Evolutionary conservation across 805 yeast genomes (phyloP).

Genomic region (Ogataea sp.): DNA sequence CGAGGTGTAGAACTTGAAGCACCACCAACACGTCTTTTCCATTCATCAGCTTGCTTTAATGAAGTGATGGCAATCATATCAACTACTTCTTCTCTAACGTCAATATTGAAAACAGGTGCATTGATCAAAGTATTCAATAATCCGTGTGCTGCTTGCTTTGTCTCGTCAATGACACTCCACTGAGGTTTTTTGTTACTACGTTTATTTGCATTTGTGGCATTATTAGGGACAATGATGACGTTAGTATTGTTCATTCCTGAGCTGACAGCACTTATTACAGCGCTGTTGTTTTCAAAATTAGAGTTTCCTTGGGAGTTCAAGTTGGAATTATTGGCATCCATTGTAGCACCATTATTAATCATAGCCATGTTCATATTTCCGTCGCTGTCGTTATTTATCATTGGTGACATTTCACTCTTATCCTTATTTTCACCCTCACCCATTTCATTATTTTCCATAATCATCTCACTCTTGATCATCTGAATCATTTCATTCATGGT

Average conservation of each 20-base stretch:
- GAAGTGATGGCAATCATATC: slow-evolving; percentile 78
- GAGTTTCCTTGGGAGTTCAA: too few relatives aligned
- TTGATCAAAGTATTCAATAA: slow-evolving; percentile 46
- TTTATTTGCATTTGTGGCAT: slow-evolving; percentile 71
- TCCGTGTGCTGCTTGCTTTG: slow-evolving; percentile 50
- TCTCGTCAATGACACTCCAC: slow-evolving; percentile 69
- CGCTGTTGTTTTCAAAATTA: too few relatives aligned
- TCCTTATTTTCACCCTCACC: not conserved
- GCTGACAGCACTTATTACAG: not conserved
- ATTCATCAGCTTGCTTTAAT: slow-evolving; percentile 68
- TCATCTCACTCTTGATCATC: slow-evolving; percentile 22
- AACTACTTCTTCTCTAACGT: slow-evolving; percentile 74
- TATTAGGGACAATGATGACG: slow-evolving; percentile 63
- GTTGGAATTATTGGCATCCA: too few relatives aligned
- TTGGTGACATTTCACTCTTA: not conserved
- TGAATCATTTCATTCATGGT: slow-evolving; percentile 58
- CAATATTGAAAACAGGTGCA: slow-evolving; percentile 74
- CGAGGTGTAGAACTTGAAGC: slow-evolving; percentile 72
- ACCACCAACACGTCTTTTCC: slow-evolving; percentile 78
- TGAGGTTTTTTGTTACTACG: slow-evolving; percentile 69
- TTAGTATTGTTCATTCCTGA: slow-evolving; percentile 35
- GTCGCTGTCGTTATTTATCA: not conserved
- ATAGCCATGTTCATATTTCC: too few relatives aligned
- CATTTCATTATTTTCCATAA: not conserved
- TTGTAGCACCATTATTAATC: too few relatives aligned